Conservation (phyloP, 106 monocot genomes). For the Allium fistulosum region DNA sequence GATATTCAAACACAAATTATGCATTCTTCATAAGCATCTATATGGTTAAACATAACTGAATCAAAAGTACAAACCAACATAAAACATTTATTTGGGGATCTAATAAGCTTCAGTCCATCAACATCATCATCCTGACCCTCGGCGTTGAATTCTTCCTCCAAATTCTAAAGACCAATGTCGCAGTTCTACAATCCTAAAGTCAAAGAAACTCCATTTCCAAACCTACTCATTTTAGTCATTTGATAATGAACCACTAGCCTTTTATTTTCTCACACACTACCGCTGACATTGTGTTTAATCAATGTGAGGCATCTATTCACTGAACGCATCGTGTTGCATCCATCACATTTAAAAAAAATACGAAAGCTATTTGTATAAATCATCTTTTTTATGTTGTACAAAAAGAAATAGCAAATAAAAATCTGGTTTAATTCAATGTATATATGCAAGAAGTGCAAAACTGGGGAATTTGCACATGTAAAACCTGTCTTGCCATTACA, state of each 20-base stretch:
- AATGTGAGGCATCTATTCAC: slow-evolving; percentile 12
- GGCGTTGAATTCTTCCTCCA: neutral
- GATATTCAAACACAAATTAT: too few relatives aligned
- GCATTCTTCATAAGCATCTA: too few relatives aligned
- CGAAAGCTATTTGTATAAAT: slow-evolving; percentile 82
- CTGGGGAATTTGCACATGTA: neutral
- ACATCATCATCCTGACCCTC: too few relatives aligned
- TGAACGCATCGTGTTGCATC: slow-evolving; percentile 53
- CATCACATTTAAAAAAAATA: slow-evolving; percentile 64
- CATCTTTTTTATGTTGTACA: slow-evolving; percentile 72
- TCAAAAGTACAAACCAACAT: too few relatives aligned
- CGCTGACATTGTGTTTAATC: slow-evolving; percentile 23
- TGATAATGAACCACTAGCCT: slow-evolving; percentile 55
- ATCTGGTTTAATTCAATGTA: neutral
- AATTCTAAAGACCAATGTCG: slow-evolving; percentile 28
- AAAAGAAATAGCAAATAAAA: neutral
- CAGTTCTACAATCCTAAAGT: slow-evolving; percentile 75
- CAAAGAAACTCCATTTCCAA: slow-evolving; percentile 52
- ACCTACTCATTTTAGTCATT: slow-evolving; percentile 38
- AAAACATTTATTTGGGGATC: too few relatives aligned
- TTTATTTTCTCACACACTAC: slow-evolving; percentile 26
- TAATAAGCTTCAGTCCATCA: too few relatives aligned
- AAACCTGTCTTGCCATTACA: slow-evolving; percentile 89
- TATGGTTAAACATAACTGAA: too few relatives aligned
- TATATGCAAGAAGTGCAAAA: neutral